Evolutionary conservation across 1,284 basidiomycete species (phyloP).

Genomic region (Apiotrichum brassicae): DNA sequence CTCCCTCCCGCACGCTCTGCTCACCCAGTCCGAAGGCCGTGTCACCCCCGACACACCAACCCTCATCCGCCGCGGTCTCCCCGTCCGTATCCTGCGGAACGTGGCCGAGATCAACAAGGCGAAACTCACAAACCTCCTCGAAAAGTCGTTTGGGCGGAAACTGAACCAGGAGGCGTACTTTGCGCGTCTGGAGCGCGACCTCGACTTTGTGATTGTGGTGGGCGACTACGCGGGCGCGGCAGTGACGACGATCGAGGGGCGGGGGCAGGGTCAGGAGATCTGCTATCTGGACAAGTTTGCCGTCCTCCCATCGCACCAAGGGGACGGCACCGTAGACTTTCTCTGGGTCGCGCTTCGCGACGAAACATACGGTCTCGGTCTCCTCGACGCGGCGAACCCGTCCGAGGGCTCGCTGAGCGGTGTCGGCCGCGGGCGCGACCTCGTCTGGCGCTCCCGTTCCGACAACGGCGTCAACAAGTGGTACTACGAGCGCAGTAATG

Average conservation of each 20-base stretch:
- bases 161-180: slow-evolving; percentile 75
- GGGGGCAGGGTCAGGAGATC: slow-evolving; percentile 48
- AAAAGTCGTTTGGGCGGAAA: slow-evolving; percentile 73
- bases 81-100: slow-evolving; percentile 68
- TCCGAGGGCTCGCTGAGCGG: slow-evolving; percentile 83
- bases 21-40: slow-evolving; percentile 69
- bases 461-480: slow-evolving; percentile 98
- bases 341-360: slow-evolving; percentile 98
- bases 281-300: slow-evolving; percentile 99
- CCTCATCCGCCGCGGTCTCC: slow-evolving; percentile 78
- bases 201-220: slow-evolving; percentile 91
- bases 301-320: slow-evolving; percentile 87
- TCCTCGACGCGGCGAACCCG: slow-evolving; percentile 89
- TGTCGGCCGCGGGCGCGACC: slow-evolving; percentile 79
- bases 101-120: slow-evolving; percentile 61
- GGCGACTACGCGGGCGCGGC: slow-evolving; percentile 96
- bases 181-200: slow-evolving; percentile 60
- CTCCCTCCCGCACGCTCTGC: slow-evolving; percentile 83
- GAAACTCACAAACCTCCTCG: slow-evolving; percentile 74
- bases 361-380: slow-evolving; percentile 93
- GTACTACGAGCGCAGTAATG: slow-evolving; percentile 95
- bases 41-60: slow-evolving; percentile 89
- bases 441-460: slow-evolving; percentile 88
- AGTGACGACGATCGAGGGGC: slow-evolving; percentile 78
- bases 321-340: slow-evolving; percentile 98